phyloP scores from a whole-genome alignment of 129 eudicot genomes.

The Chrysanthemum lavandulifolium region DNA sequence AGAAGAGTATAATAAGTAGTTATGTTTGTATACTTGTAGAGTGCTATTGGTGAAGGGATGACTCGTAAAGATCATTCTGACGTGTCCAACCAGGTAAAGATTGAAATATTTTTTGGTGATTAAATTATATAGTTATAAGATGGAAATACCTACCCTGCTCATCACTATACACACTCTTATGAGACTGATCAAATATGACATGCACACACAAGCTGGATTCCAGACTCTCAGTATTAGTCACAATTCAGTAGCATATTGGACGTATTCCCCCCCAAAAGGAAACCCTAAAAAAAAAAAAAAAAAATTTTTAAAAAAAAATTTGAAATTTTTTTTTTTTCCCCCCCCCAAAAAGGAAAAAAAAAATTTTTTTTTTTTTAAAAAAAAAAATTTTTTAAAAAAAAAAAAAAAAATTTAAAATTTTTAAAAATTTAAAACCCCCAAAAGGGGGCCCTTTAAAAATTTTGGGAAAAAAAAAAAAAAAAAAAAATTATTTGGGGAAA shows the following conservation, averaged over 20 bases:
- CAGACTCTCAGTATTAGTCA: neutral
- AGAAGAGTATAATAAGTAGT: neutral
- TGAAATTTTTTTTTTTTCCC: no score
- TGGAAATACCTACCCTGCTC: neutral
- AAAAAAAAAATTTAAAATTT: no score
- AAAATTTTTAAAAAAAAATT: no score
- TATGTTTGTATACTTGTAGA: slow-evolving; percentile 46
- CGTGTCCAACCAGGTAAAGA: slow-evolving; percentile 89
- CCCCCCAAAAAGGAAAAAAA: no score
- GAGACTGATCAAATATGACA: neutral
- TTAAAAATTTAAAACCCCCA: no score
- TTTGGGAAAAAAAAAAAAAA: no score
- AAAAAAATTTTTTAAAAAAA: no score
- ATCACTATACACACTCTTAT: slow-evolving; percentile 3
- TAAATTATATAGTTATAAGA: neutral
- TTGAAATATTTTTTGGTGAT: neutral
- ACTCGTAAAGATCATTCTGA: slow-evolving; percentile 96
- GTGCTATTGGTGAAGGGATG: slow-evolving; percentile 99
- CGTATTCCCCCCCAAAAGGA: no score
- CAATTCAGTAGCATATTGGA: neutral
- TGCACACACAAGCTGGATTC: neutral
- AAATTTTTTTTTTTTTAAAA: no score
- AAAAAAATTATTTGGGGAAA: no score
- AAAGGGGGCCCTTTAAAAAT: no score
- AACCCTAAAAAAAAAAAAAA: no score